phyloP scores from a whole-genome alignment of 2,329 filamentous ascomycete genomes.

The Calonectria naviculata region DNA sequence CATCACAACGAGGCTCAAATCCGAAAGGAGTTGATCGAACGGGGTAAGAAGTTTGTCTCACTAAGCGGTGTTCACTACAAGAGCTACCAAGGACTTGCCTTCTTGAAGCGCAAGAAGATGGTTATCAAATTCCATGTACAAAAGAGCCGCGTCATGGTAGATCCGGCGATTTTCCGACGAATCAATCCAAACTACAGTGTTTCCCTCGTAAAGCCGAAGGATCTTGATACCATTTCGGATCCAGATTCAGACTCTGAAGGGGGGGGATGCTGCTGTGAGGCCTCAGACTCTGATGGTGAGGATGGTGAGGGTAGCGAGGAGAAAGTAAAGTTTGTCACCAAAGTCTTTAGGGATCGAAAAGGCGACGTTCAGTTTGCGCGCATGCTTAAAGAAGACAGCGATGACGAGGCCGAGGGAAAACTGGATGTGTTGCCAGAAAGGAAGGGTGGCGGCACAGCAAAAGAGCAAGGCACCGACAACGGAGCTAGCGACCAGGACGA shows the following conservation, averaged over 20 bases:
- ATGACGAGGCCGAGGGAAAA: constrained; percentile 56
- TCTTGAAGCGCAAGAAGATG: constrained; percentile 81
- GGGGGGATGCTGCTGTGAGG: constrained; percentile 51
- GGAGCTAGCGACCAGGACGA: constrained; percentile 15
- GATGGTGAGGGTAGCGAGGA: constrained; percentile 49
- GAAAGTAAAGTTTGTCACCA: constrained; percentile 60
- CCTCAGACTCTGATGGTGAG: constrained; percentile 52
- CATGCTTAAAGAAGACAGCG: constrained; percentile 42
- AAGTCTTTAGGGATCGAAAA: constrained; percentile 59
- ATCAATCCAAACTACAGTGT: constrained; percentile 89
- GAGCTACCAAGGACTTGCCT: constrained; percentile 85
- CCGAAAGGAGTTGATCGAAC: constrained; percentile 75
- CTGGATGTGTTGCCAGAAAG: constrained; percentile 63
- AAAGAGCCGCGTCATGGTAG: constrained; percentile 89
- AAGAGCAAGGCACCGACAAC: background rate
- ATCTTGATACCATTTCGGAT: constrained; percentile 69
- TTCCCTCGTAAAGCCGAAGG: constrained; percentile 78
- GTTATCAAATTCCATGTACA: constrained; percentile 84
- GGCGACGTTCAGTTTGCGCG: constrained; percentile 49
- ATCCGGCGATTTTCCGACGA: constrained; percentile 82
- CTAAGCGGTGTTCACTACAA: constrained; percentile 88
- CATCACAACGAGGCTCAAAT: constrained; percentile 78
- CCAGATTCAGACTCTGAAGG: constrained; percentile 56
- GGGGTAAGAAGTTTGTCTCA: constrained; percentile 85
- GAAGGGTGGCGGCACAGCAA: background rate